Percentiles rank a stretch among this genome's conserved stretches.
Evolutionary conservation across 2,329 filamentous ascomycete genomes (phyloP).

Genomic region (Lachnellula suecica): DNA sequence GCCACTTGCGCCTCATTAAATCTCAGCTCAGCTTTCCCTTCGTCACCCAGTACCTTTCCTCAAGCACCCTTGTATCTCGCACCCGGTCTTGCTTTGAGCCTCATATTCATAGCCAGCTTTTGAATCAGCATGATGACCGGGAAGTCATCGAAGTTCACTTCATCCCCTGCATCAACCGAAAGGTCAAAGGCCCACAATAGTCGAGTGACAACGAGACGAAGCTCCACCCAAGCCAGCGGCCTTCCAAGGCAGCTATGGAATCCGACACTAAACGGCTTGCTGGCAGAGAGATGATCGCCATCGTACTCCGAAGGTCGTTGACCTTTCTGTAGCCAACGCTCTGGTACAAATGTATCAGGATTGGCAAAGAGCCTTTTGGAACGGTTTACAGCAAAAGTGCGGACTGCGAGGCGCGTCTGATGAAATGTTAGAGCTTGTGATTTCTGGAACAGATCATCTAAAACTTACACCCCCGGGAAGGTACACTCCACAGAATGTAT

Average conservation of each 20-base stretch:
- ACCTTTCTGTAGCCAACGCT: neutral
- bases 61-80: neutral
- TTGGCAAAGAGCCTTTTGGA: neutral
- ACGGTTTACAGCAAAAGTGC: neutral
- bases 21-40: too few relatives aligned
- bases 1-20: too few relatives aligned
- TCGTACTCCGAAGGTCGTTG: neutral
- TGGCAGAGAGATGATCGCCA: neutral
- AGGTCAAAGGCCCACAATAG: neutral
- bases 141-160: neutral
- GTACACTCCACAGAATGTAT: constrained; percentile 6
- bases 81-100: neutral
- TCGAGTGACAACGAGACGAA: neutral
- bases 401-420: neutral
- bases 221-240: neutral
- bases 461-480: constrained; percentile 4
- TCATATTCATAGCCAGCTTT: neutral
- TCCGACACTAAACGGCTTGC: neutral
- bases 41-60: too few relatives aligned
- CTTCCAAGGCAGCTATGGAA: neutral
- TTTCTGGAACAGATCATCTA: neutral
- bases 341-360: neutral
- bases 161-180: neutral
- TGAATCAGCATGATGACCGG: neutral
- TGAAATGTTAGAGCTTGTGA: neutral